Conservation (phyloP, 306 rosid genomes). For the Carpinus viminea region DNA sequence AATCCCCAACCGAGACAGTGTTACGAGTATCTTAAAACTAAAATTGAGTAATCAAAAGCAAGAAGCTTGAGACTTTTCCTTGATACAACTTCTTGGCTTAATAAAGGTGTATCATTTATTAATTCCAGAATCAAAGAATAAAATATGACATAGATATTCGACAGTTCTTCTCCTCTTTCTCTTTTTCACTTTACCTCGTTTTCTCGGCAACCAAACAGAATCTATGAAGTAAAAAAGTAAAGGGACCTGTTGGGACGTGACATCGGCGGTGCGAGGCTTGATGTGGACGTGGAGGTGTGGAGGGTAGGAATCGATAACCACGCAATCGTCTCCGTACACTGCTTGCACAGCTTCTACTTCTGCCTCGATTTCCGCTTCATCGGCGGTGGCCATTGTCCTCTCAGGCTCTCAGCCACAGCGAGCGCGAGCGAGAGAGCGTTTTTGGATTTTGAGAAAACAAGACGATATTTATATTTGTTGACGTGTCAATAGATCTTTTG, state of each 20-base stretch:
- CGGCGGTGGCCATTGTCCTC: constrained; percentile 29
- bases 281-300: constrained; percentile 67
- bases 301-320: constrained; percentile 53
- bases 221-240: not conserved
- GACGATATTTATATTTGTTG: no score
- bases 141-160: not conserved
- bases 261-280: constrained; percentile 88
- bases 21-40: not conserved
- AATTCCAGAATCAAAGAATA: not conserved
- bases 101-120: not conserved
- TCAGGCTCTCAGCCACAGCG: not conserved
- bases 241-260: constrained; percentile 66
- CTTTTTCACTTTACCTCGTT: not conserved
- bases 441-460: no score
- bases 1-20: not conserved
- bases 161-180: not conserved
- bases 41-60: not conserved
- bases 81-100: not conserved
- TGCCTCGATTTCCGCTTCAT: constrained; percentile 52
- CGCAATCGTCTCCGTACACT: constrained; percentile 67
- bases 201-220: not conserved
- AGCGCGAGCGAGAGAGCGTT: not conserved
- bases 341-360: constrained; percentile 78
- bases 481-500: no score
- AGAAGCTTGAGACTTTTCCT: not conserved